Base-by-base conservation (phyloP, 1,284 basidiomycete genomes). In the Boletellus deceptivus region DNA sequence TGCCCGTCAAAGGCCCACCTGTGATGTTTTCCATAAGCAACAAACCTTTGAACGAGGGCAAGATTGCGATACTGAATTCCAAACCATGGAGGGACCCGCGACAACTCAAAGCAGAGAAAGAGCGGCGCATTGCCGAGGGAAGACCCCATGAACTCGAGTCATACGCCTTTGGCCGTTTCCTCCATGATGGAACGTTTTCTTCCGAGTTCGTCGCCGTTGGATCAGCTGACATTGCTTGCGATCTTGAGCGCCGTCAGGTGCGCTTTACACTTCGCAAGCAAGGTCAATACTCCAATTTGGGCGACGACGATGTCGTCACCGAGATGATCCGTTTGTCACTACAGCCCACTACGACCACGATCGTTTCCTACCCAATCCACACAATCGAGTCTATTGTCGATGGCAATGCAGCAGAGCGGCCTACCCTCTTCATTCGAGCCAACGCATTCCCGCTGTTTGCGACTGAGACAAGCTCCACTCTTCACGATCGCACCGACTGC, bases 111-210 rank as follows among this genome's bases (percentile, higher is more conserved):
- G 25, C 33, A 22, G 62, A 72, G 44, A 61, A 47, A 44, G 67
- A 70, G 54, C 36, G 13, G 29, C 58, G 62, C 35, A 52, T 61
- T 3, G 48, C 17, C 2, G 46, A 61, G 18, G 63, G 68, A 0
- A 60, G 34, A 38, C 57, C 64, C 2, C 67, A 60, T 29, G 18
- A 9, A 2, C 61, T 72, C 25, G 38, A 40, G 3, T 56, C 53
- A 11, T 73, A 64, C 33, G 61, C 64, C 6, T 73, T 75, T 46
- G 71, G 71, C 1, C 70, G 62, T 14, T 69, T 74, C 46, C 64
- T 65, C 31, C 6, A 47, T 4, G 70, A 72, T 27, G 66, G 64
- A 3, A 54, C 61, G 2, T 73, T 75, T 52, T 70, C 71, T n/a
- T 53, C 64, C 6, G 72, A 75, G 51, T 56, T 61, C 6, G 48